phyloP scores from a whole-genome alignment of 306 rosid genomes.

The Rubus idaeus region DNA sequence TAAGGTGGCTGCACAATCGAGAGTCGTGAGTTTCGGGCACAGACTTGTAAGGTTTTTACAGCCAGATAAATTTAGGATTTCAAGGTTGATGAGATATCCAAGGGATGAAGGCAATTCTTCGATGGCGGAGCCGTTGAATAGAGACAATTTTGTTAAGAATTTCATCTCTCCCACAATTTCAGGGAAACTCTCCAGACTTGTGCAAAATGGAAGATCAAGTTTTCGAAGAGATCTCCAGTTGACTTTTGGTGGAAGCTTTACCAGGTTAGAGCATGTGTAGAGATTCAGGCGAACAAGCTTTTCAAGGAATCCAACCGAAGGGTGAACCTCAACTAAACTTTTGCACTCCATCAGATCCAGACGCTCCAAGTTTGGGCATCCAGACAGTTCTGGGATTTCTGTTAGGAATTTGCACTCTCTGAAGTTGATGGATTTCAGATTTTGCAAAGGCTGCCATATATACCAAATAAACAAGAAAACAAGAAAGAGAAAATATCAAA shows the following conservation, averaged over 20 bases:
- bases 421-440: not conserved
- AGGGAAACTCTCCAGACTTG: not conserved
- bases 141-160: fast-evolving
- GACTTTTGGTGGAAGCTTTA: not conserved
- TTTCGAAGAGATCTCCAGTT: not conserved
- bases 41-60: not conserved
- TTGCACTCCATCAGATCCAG: not conserved
- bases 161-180: conserved; percentile 11
- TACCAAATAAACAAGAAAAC: not conserved
- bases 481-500: not conserved
- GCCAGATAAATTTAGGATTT: fast-evolving
- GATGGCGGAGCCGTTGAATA: fast-evolving
- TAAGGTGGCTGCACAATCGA: no score
- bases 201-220: not conserved
- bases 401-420: not conserved
- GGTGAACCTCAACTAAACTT: not conserved
- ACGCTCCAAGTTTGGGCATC: not conserved
- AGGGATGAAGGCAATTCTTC: not conserved
- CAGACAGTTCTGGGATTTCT: not conserved
- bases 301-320: not conserved
- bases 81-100: not conserved
- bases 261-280: not conserved
- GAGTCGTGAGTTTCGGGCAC: no score
- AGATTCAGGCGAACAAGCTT: not conserved
- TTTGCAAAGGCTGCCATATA: not conserved